Base-by-base conservation (phyloP, 2,329 filamentous ascomycete genomes). In the Aureobasidium namibiae region DNA sequence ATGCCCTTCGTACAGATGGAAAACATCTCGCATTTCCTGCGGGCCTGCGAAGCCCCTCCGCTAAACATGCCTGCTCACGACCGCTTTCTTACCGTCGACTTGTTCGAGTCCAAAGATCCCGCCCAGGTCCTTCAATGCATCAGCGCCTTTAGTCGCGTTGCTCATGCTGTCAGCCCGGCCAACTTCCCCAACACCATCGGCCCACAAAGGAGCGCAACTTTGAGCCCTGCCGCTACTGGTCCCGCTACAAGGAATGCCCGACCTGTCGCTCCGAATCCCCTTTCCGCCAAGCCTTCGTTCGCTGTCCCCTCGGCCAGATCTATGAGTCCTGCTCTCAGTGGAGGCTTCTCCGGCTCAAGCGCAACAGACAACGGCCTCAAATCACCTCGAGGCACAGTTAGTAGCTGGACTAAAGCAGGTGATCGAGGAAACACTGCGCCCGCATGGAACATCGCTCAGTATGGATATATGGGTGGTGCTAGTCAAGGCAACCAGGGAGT, bases 1-100 rank as follows among this genome's bases (percentile, higher is more conserved):
- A 97, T 97, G 92, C 94, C 94, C 0, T 99, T 99, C 71, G 92
- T 97, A 41, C 94, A 99, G 74, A 97, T 97, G 92, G 94, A 99
- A 74, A 99, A 99, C 72, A 96, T 99, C 69, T 95, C 92, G 4
- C 90, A 95, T 70, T 99, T 96, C 75, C 84, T 99, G 57, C 85
- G 84, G 68, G 91, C 90, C 61, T 95, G 92, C 77, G 89, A 96
- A 74, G 78, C 83, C 53, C 84, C 89, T 26, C 94, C 94, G 0
- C 78, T 99, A 56, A 92, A 86, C 73, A 84, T 99, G 61, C 91
- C 90, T 60, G 86, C 92, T 46, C 94, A 99, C 77, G 94, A 99
- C 74, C 86, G 92, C 65, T 99, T 99, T 75, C 84, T 97, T 62
- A 99, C 94, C 5, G 92, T 99, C 71, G 94, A 99, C 75, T 80